A percentile compares a stretch with the other conserved stretches of the same genome.
Conservation (phyloP, 2,329 filamentous ascomycete species). For the Calonectria crousiana region DNA sequence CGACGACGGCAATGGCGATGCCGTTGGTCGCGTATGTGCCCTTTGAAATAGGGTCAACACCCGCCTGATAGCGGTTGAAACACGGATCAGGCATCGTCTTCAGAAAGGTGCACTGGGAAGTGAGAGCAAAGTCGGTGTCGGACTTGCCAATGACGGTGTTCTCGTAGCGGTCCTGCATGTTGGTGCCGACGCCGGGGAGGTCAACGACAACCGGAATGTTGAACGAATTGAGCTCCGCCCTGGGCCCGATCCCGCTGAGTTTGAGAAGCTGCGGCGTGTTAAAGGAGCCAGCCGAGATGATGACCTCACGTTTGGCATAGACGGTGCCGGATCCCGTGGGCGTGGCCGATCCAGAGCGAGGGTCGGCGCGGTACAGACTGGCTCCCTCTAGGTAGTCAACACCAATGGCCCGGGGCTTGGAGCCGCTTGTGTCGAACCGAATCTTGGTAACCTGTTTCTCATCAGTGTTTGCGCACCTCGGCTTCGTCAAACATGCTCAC, state of each 20-base stretch:
- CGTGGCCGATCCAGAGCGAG: constrained; percentile 46
- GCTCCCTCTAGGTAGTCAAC: constrained; percentile 63
- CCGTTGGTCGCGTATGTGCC: constrained; percentile 60
- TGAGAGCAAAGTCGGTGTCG: constrained; percentile 41
- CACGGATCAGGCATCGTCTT: constrained; percentile 50
- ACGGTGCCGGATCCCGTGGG: constrained; percentile 48
- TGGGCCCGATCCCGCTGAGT: constrained; percentile 62
- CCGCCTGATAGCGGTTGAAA: constrained; percentile 49
- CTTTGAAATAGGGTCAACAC: constrained; percentile 36
- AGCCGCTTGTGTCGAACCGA: not conserved
- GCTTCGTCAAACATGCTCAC: constrained; percentile 60
- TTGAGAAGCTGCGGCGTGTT: constrained; percentile 67
- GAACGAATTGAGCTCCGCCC: constrained; percentile 52
- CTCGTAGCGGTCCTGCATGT: constrained; percentile 70
- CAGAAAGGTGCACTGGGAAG: constrained; percentile 49
- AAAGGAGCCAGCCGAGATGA: constrained; percentile 64
- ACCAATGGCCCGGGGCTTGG: constrained; percentile 57
- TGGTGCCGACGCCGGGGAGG: constrained; percentile 70
- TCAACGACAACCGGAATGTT: constrained; percentile 61
- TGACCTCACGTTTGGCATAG: constrained; percentile 59
- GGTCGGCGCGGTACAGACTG: constrained; percentile 60
- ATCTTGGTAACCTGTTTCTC: not conserved
- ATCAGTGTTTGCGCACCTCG: constrained; percentile 54
- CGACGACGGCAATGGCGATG: constrained; percentile 61
- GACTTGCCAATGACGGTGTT: constrained; percentile 47